Conservation (phyloP, 2,329 filamentous ascomycete genomes). For the Colletotrichum navitas region DNA sequence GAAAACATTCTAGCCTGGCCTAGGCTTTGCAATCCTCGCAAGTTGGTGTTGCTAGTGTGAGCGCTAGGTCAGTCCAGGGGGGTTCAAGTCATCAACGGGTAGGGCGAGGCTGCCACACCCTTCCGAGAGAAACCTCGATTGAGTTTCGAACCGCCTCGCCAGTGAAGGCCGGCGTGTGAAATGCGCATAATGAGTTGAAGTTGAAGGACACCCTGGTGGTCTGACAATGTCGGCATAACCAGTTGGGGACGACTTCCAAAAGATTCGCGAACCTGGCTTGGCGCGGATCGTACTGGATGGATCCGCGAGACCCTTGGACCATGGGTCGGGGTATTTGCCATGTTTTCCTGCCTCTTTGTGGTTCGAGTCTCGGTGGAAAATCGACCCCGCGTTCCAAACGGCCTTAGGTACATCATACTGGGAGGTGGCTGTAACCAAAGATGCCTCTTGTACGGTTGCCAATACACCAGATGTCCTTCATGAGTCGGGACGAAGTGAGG, state of each 20-base stretch:
- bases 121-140: slow-evolving; percentile 12
- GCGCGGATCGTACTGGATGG: slow-evolving; percentile 30
- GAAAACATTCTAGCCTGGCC: slow-evolving; percentile 31
- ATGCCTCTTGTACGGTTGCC: neutral
- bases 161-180: slow-evolving; percentile 3
- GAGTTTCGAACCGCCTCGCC: slow-evolving; percentile 17
- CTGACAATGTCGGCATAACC: slow-evolving; percentile 29
- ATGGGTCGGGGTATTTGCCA: slow-evolving; percentile 37
- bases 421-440: neutral
- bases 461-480: neutral
- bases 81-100: slow-evolving; percentile 9
- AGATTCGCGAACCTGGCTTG: slow-evolving; percentile 35
- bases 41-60: slow-evolving; percentile 10
- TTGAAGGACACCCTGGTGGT: slow-evolving; percentile 1
- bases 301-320: slow-evolving; percentile 37
- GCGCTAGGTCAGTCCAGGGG: neutral
- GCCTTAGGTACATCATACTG: neutral
- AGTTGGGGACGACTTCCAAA: slow-evolving; percentile 13
- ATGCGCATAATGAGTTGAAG: neutral
- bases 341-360: slow-evolving; percentile 16
- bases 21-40: slow-evolving; percentile 19
- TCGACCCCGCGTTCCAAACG: slow-evolving; percentile 17
- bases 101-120: slow-evolving; percentile 20
- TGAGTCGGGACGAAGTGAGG: neutral
- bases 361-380: slow-evolving; percentile 1